Evolutionary conservation across 2,329 filamentous ascomycete genomes (phyloP).

Genomic region (Sporothrix schenckii): DNA sequence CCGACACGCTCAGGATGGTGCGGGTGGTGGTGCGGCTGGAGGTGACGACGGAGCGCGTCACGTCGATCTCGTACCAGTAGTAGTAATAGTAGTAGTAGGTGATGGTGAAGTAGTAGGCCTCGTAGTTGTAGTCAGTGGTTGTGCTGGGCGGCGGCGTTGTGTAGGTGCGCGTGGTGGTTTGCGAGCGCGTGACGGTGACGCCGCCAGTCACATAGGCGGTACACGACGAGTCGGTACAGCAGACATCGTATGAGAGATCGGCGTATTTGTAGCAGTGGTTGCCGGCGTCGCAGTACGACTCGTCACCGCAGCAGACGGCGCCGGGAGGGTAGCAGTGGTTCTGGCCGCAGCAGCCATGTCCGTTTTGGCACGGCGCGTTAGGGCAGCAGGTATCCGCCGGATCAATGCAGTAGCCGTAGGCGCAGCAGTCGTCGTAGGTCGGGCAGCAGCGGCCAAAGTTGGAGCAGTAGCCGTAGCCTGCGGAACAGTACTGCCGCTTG

Average conservation of each 20-base stretch:
- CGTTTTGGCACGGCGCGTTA: conserved; percentile 35
- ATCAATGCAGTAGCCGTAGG: conserved; percentile 38
- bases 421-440: conserved; percentile 34
- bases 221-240: conserved; percentile 39
- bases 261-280: conserved; percentile 36
- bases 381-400: conserved; percentile 36
- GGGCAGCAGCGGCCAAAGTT: conserved; percentile 36
- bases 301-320: conserved; percentile 37
- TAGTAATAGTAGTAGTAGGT: conserved; percentile 40
- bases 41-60: conserved; percentile 37
- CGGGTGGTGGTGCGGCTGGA: conserved; percentile 32
- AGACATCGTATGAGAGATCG: conserved; percentile 30
- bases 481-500: conserved; percentile 34
- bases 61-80: conserved; percentile 37
- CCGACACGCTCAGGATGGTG: conserved; percentile 35
- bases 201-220: conserved; percentile 38
- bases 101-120: conserved; percentile 38
- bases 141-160: conserved; percentile 31
- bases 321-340: conserved; percentile 37
- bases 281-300: conserved; percentile 36
- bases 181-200: conserved; percentile 35
- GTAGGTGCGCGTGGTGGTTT: conserved; percentile 30
- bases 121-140: conserved; percentile 28
- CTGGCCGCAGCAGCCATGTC: conserved; percentile 36
- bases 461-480: conserved; percentile 38